phyloP scores from a whole-genome alignment of 1,284 basidiomycete species.

The Papiliotrema nemorosa region DNA sequence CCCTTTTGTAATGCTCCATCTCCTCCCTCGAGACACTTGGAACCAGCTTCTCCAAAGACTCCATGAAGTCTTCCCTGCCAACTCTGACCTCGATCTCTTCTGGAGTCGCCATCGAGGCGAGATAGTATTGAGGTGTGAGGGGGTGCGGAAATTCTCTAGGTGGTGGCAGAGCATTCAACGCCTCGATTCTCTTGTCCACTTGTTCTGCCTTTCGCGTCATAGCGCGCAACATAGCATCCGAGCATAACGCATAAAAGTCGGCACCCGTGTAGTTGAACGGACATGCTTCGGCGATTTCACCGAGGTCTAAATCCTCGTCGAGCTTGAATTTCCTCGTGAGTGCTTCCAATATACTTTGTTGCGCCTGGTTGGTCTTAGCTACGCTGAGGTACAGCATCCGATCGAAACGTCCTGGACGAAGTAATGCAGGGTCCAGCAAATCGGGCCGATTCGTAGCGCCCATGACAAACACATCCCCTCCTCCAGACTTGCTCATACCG shows the following conservation, averaged over 20 bases:
- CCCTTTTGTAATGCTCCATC: constrained; percentile 77
- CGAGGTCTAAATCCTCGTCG: constrained; percentile 65
- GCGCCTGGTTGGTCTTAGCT: constrained; percentile 80
- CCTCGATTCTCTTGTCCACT: constrained; percentile 70
- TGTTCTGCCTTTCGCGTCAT: constrained; percentile 84
- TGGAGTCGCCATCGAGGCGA: constrained; percentile 73
- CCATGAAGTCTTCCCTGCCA: constrained; percentile 56
- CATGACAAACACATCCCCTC: constrained; percentile 81
- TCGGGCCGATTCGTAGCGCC: constrained; percentile 98
- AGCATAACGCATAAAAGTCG: constrained; percentile 96
- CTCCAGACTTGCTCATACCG: constrained; percentile 62
- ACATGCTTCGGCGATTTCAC: constrained; percentile 67
- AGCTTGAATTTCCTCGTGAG: constrained; percentile 90
- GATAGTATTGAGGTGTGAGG: constrained; percentile 87
- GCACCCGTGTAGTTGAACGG: constrained; percentile 95
- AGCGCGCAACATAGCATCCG: constrained; percentile 92
- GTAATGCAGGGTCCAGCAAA: constrained; percentile 84
- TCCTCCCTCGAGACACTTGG: constrained; percentile 87
- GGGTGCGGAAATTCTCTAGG: constrained; percentile 62
- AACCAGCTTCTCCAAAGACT: constrained; percentile 69
- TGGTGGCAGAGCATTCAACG: constrained; percentile 30
- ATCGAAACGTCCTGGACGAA: constrained; percentile 94
- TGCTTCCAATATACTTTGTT: constrained; percentile 82
- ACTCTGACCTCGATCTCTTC: constrained; percentile 60
- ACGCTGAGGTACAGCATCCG: constrained; percentile 94